phyloP scores from a whole-genome alignment of 2,329 filamentous ascomycete genomes.

The Botrytis cinerea region DNA sequence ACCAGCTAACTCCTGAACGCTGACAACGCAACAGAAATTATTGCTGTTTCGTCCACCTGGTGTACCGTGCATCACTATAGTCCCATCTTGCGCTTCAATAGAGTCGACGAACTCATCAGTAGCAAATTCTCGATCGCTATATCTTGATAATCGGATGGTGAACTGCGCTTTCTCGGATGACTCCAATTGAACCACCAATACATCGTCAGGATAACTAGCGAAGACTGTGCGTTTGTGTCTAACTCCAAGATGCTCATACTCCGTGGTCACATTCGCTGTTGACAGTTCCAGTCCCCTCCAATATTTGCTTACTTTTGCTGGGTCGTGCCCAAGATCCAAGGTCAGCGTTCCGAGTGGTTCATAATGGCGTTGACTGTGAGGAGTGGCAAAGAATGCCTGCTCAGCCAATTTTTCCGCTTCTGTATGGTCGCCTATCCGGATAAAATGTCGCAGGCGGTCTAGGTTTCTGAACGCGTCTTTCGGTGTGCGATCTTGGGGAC shows the following conservation, averaged over 20 bases:
- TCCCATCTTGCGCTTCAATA: conserved; percentile 38
- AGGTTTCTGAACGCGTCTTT: conserved; percentile 45
- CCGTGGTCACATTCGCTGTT: conserved; percentile 41
- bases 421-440: conserved; percentile 45
- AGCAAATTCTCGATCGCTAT: conserved; percentile 46
- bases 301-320: conserved; percentile 32
- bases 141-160: conserved; percentile 43
- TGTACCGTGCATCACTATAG: conserved; percentile 45
- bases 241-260: conserved; percentile 43
- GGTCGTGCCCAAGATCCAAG: conserved; percentile 46
- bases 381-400: conserved; percentile 49
- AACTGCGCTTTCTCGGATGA: conserved; percentile 29
- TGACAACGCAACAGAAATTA: conserved; percentile 41
- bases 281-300: conserved; percentile 43
- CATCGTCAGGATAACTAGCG: conserved; percentile 45
- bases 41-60: conserved; percentile 43
- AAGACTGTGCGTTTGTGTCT: conserved; percentile 43
- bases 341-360: conserved; percentile 46
- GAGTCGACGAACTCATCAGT: conserved; percentile 48
- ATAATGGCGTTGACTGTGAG: conserved; percentile 50
- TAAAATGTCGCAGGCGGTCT: conserved; percentile 45
- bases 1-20: conserved; percentile 34
- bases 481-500: conserved; percentile 47
- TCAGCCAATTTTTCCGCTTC: conserved; percentile 47
- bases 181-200: conserved; percentile 43